phyloP scores from a whole-genome alignment of 2,329 filamentous ascomycete species.

The Aspergillus udagawae region DNA sequence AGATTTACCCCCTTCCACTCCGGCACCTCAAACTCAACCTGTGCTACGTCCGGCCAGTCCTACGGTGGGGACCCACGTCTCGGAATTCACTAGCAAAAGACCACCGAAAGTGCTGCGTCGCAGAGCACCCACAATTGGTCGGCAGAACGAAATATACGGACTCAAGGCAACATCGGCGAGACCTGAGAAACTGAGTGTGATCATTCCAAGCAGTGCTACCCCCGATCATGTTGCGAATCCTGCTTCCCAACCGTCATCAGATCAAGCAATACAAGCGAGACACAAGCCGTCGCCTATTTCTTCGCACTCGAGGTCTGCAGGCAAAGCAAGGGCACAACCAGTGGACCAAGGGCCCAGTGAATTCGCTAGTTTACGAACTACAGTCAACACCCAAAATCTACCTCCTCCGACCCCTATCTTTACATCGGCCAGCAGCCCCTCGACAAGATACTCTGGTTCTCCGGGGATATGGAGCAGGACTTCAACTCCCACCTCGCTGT shows the following conservation, averaged over 20 bases:
- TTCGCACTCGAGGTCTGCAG: conserved; percentile 12
- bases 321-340: conserved; percentile 12
- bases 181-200: conserved; percentile 27
- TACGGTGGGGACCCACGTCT: conserved; percentile 8
- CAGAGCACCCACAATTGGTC: conserved; percentile 40
- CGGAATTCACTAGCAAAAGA: conserved; percentile 19
- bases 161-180: conserved; percentile 6
- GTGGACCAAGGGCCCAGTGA: conserved; percentile 31
- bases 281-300: conserved; percentile 11
- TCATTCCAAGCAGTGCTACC: conserved; percentile 23
- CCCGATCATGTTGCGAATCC: conserved; percentile 14
- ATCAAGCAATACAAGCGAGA: conserved; percentile 10
- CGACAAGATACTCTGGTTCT: conserved; percentile 44
- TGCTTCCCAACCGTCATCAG: conserved; percentile 7
- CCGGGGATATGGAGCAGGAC: conserved; percentile 45
- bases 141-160: conserved; percentile 23
- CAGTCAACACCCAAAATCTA: conserved; percentile 31
- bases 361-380: conserved; percentile 35
- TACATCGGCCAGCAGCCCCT: conserved; percentile 40
- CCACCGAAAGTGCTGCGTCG: conserved; percentile 40
- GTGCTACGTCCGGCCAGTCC: conserved; percentile 4
- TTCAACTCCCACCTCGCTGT: conserved; percentile 48
- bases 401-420: conserved; percentile 38
- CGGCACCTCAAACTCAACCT: conserved; percentile 2
- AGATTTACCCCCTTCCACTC: conserved; percentile 3